Conservation (phyloP, 164 flowering plant species). For the Vitis riparia region DNA sequence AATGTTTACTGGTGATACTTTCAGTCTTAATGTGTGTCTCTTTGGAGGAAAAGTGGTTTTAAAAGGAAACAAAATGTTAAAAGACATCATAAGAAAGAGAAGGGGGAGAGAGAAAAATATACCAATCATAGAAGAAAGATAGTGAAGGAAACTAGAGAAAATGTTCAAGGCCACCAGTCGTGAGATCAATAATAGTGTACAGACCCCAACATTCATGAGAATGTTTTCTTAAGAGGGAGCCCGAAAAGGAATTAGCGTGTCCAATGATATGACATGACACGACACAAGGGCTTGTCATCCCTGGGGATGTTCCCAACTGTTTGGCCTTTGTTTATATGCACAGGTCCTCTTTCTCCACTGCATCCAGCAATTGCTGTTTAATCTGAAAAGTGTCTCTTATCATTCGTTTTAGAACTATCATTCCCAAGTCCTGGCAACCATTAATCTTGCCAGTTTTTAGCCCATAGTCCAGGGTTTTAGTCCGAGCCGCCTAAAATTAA, state of each 20-base stretch:
- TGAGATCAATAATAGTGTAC: too few species aligned
- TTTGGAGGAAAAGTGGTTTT: constrained; percentile 7
- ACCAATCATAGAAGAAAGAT: constrained; percentile 6
- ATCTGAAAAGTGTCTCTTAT: too few species aligned
- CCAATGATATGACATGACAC: background rate
- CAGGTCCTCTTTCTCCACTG: background rate
- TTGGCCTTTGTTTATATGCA: background rate
- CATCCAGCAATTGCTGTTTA: too few species aligned
- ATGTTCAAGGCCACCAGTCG: too few species aligned
- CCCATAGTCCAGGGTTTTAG: background rate
- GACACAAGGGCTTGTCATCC: background rate
- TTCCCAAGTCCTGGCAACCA: background rate
- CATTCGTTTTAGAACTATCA: too few species aligned
- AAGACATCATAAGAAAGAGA: background rate
- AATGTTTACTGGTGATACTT: constrained; percentile 22
- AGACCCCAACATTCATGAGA: too few species aligned
- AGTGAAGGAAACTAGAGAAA: background rate
- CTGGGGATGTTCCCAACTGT: background rate
- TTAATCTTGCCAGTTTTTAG: background rate
- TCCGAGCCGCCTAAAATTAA: too few species aligned
- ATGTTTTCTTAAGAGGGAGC: constrained; percentile 2
- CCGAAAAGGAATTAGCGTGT: constrained; percentile 8
- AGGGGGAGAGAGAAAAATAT: constrained; percentile 1
- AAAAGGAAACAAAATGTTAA: background rate
- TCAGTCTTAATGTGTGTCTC: constrained; percentile 16